Evolutionary conservation across 129 eudicot species (phyloP), one percentile per base, ranked within the genome.

Genomic region (Rutidosis leptorrhynchoides): DNA sequence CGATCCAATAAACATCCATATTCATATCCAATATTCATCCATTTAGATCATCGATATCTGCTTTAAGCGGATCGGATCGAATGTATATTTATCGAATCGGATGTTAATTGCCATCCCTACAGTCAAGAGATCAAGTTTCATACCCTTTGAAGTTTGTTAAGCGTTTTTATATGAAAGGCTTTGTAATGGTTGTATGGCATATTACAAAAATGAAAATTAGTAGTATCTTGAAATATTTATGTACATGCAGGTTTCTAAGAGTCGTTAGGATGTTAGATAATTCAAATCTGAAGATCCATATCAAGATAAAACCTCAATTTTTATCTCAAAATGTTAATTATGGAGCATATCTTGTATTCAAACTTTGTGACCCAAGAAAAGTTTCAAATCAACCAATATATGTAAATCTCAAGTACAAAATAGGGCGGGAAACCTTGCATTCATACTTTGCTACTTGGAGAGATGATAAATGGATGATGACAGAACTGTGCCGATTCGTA

Each of bases 291-390:
- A 1, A 49, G 24, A 49, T 49, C 24, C 10, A 49, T n/a, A 7
- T 49, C 24, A 49, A 49, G 11, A 49, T 49, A 17, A 49, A 49
- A 49, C 55, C 55, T 49, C 55, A 49, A 20, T 49, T 49, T 49
- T 49, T 49, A 49, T 49, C 55, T 49, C 24, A 17, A 17, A 49
- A 17, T 49, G 55, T 49, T 2, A 49, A 1, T 49, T 49, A 49
- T 49, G 55, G 55, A 5, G 55, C 24, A 8, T 49, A 17, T 49
- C 55, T 49, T 49, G 23, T 49, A 49, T 49, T 49, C 23, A 49
- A 17, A 2, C 10, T 49, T 49, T 49, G 55, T 49, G 55, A 49
- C 19, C 55, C 24, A 49, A 17, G 55, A 49, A 49, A 49, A 8
- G 17, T 20, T 19, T 49, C 55, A 49, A 49, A 49, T 49, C 24